Evolutionary conservation across 169 alveolate genomes (phyloP), one percentile per base, ranked within the genome.

Genomic region (Theileria orientalis): DNA sequence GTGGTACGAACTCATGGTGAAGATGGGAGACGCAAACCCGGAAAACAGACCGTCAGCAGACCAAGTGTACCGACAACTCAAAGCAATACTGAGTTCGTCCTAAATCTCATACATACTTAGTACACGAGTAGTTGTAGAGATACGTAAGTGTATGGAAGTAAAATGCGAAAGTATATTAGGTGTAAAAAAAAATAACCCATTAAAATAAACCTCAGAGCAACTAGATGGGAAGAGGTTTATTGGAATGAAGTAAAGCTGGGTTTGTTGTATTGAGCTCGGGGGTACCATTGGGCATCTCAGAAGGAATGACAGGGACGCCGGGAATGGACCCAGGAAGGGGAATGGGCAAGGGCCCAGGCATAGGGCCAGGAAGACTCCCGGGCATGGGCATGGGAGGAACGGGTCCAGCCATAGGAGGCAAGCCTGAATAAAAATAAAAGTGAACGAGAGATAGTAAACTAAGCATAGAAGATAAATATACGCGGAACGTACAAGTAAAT

Each of bases 31-130:
- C 52, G 90, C 83, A n/a, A 75, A 88, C 44, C 96, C 97, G 0
- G 94, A 89, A 52, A 82, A 85, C 33, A 71, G 95, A 47, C 95
- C 96, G 19, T 90, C 97, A 21, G 94, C 96, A 29, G 90, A 87
- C 57, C 92, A 85, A 74, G 76, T 92, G 35, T 83, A 89, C 62
- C 74, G 76, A 44, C 83, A 69, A 56, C 87, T 89, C 40, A 89
- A 88, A 71, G 85, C 66, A 32, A 69, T 88, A 16, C 54, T 88
- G 41, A 67, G 25, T 21, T 67, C 70, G 16, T 9, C 13, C 16
- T 14, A 42, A 42, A 14, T 42, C 16, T 42, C 13, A 42, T 42
- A 42, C 13, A 42, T 42, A 14, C 52, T n/a, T n/a, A n/a, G n/a
- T n/a, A n/a, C n/a, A n/a, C n/a, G n/a, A n/a, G n/a, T n/a, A n/a